Base-by-base conservation (phyloP, 805 yeast species). In the Yamadazyma sp. region DNA sequence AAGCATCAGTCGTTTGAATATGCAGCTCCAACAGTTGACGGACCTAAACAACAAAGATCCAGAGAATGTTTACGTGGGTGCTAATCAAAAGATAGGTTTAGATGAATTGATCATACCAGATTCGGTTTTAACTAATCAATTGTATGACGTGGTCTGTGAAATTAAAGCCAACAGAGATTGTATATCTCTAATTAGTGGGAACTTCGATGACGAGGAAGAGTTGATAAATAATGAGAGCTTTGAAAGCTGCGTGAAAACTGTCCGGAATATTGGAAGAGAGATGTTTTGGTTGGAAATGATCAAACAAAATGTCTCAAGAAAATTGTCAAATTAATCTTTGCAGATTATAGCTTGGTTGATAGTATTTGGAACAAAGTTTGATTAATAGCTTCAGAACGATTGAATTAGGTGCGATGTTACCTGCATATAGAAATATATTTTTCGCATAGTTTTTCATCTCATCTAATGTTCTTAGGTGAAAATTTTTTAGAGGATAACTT, bases 121-220 rank as follows among this genome's bases (percentile, higher is more conserved):
- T 38, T 67, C 60, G 57, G 58, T 59, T 5, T 44, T 65, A 24
- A 67, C 73, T 38, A 71, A 75, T 40, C 95, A 86, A 54, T 55
- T 83, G 10, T 82, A 84, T 52, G 74, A 74, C 14, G 62, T 82
- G 1, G 76, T 77, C 0, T 73, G 89, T 13, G 81, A 77, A 26
- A 85, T 84, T 36, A 70, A 73, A 42, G 85, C 95, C 1, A 71
- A 81, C n/a, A 74, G 75, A 20, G 96, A 90, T 53, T 68, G 90
- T 0, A 52, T 75, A 9, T 69, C 74, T 40, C 69, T 78, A 8
- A 63, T 89, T 7, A 74, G 77, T 4, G 76, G 79, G 14, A 71
- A 77, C 3, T 76, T 65, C 35, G 51, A 52, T 2, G 44, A 54
- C 3, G 57, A 60, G 38, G 47, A 50, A 1, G 72, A 67, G 44